Conservation (phyloP, 2,329 filamentous ascomycete species). For the Ophiocordyceps camponoti-rufipedis region DNA sequence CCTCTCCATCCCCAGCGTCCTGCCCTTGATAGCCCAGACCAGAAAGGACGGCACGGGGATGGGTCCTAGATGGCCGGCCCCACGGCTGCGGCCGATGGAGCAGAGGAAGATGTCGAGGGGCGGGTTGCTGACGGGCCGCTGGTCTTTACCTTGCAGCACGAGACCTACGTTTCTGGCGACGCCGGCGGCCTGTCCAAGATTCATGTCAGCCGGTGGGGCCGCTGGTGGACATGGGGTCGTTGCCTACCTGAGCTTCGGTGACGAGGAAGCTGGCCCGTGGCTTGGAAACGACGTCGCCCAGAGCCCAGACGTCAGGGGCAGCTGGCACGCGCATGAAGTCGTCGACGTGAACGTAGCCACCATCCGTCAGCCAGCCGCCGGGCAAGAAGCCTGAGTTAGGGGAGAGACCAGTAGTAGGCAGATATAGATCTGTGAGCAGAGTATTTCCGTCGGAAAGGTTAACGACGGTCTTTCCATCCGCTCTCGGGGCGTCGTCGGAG, state of each 20-base stretch:
- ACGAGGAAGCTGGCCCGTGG: slow-evolving; percentile 39
- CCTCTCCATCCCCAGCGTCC: slow-evolving; percentile 26
- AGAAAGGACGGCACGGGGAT: slow-evolving; percentile 31
- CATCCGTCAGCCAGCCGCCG: slow-evolving; percentile 21
- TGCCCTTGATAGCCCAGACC: slow-evolving; percentile 32
- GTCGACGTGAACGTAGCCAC: slow-evolving; percentile 29
- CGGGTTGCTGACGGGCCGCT: slow-evolving; percentile 24
- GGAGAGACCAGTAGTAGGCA: slow-evolving; percentile 34
- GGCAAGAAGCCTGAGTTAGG: slow-evolving; percentile 38
- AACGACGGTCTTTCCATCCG: slow-evolving; percentile 29
- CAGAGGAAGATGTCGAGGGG: slow-evolving; percentile 30
- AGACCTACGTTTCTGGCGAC: slow-evolving; percentile 36
- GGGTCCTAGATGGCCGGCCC: slow-evolving; percentile 26
- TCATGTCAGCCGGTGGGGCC: neutral
- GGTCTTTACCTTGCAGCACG: slow-evolving; percentile 23
- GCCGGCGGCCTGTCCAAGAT: slow-evolving; percentile 21
- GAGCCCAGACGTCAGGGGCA: slow-evolving; percentile 29
- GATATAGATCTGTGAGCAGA: slow-evolving; percentile 34
- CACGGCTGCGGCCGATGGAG: slow-evolving; percentile 28
- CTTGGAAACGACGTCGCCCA: slow-evolving; percentile 32
- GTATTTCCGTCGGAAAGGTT: slow-evolving; percentile 25
- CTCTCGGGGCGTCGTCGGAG: slow-evolving; percentile 8
- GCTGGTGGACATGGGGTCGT: neutral
- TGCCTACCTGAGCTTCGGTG: slow-evolving; percentile 33
- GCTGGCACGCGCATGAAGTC: slow-evolving; percentile 28